Evolutionary conservation across 2,329 filamentous ascomycete species (phyloP), one percentile per base, ranked within the genome.

Genomic region (Trichoderma breve): DNA sequence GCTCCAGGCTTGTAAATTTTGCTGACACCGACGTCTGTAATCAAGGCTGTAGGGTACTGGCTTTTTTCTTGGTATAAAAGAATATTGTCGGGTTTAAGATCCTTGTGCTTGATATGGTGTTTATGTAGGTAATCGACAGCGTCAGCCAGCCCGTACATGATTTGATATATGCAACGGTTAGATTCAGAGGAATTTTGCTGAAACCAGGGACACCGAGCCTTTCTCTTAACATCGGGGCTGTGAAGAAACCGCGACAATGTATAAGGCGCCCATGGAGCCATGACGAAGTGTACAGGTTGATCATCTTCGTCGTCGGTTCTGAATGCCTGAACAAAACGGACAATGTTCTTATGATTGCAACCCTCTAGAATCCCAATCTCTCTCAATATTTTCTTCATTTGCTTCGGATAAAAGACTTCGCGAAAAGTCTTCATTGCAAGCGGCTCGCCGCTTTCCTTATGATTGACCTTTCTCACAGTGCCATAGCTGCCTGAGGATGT

Each of bases 31-130:
- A 70, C 53, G 7, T 70, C 66, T 9, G 66, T 70, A n/a, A 70
- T 28, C 15, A 70, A 39, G 8, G 66, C 28, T 11, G 24, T 34
- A 26, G 58, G 32, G 11, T 3, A 4, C 3, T 60, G 32, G 4
- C 53, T 70, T 8, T 26, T 5, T 39, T 70, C 66, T 30, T 28
- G 15, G 14, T 39, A 21, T 18, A 70, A 9, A 14, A 70, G 66
- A 4, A 70, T 70, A 32, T 70, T 70, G 9, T 70, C 30, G 5
- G 66, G 66, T 26, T 70, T 70, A 1, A 70, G 24, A 43, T 70
- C 66, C 66, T 70, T 70, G 53, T 70, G 66, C 36, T 70, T 70
- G 15, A 70, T 70, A 15, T 9, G 28, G 7, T 36, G 55, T 5
- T 21, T 15, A 21, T 70, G 66, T 8, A 70, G 66, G 18, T 26